Evolutionary conservation across 176 grass and related monocot species (phyloP).

Genomic region (Ensete glaucum): DNA sequence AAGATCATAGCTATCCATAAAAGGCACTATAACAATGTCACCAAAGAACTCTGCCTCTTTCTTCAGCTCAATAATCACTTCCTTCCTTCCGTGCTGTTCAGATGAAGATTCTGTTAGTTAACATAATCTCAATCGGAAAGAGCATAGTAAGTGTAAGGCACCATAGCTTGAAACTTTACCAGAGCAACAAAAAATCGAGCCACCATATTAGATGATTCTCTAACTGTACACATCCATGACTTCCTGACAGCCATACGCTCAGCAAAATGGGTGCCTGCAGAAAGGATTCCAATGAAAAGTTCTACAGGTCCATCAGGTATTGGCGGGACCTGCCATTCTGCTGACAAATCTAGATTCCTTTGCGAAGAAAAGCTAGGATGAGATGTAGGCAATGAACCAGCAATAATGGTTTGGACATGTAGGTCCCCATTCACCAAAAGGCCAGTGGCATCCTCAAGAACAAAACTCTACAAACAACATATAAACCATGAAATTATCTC

Average conservation of each 20-base stretch:
- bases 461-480: neutral
- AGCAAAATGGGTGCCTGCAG: constrained; percentile 19
- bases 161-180: neutral
- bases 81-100: constrained; percentile 5
- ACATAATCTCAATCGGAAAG: neutral
- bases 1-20: constrained; percentile 13
- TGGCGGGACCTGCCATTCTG: neutral
- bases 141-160: neutral
- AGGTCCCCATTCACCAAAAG: constrained; percentile 9
- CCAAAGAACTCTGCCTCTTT: constrained; percentile 18
- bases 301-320: constrained; percentile 7
- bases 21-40: constrained; percentile 10
- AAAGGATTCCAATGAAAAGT: constrained; percentile 17
- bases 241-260: constrained; percentile 16
- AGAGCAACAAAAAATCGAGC: constrained; percentile 18
- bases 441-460: constrained; percentile 13
- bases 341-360: constrained; percentile 7
- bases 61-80: constrained; percentile 8
- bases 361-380: constrained; percentile 15
- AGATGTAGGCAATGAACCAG: constrained; percentile 2
- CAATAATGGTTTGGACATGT: constrained; percentile 4
- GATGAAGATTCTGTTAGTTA: neutral
- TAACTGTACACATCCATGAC: constrained; percentile 8
- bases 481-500: neutral
- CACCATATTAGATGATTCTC: constrained; percentile 5